Conservation (phyloP, 805 yeast genomes). For the Wickerhamomyces chambardii region DNA sequence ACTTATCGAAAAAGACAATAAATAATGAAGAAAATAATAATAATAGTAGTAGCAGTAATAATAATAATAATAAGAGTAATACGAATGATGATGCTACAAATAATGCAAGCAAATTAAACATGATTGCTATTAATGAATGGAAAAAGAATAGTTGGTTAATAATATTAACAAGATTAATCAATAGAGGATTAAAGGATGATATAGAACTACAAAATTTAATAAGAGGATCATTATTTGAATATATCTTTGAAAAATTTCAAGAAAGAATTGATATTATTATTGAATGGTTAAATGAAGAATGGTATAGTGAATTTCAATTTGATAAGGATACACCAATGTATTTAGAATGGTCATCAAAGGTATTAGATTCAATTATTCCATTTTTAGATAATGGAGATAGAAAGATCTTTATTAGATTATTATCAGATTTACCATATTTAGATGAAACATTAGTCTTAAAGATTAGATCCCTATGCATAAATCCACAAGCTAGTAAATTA, state of each 20-base stretch:
- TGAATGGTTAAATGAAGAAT: constrained; percentile 94
- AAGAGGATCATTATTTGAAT: constrained; percentile 62
- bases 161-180: constrained; percentile 65
- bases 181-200: constrained; percentile 57
- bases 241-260: constrained; percentile 66
- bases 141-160: constrained; percentile 70
- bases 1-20: constrained; percentile 25
- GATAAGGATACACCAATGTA: constrained; percentile 40
- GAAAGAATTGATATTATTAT: constrained; percentile 65
- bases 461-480: constrained; percentile 68
- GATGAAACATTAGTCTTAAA: constrained; percentile 51
- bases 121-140: constrained; percentile 37
- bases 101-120: constrained; percentile 16
- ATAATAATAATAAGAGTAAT: no score
- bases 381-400: constrained; percentile 77
- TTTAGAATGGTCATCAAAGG: constrained; percentile 56
- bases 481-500: constrained; percentile 72
- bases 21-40: no score
- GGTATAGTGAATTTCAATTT: constrained; percentile 52
- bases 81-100: constrained; percentile 8
- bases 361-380: constrained; percentile 75
- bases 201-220: constrained; percentile 48
- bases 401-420: constrained; percentile 68
- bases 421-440: constrained; percentile 82
- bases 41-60: no score